Evolutionary conservation across 139 green algal species (phyloP).

Genomic region (Pedinophyceae sp.): DNA sequence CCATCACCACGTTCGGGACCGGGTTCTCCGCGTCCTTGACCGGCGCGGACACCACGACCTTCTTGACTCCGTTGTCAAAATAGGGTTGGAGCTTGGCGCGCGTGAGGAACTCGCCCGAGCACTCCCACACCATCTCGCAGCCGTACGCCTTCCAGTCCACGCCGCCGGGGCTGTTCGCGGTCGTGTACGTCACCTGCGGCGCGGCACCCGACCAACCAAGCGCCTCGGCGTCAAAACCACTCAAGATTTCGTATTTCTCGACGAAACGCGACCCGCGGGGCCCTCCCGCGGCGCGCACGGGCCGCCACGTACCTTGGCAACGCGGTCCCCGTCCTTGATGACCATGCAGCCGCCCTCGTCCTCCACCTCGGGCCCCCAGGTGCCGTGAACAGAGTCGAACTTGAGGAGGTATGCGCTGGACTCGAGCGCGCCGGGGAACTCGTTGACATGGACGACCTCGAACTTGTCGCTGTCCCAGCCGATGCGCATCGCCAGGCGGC

Average conservation of each 20-base stretch:
- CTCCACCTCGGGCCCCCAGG: conserved; percentile 20
- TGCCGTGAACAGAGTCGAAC: conserved; percentile 59
- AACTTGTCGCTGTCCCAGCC: conserved; percentile 31
- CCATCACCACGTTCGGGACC: conserved; percentile 67
- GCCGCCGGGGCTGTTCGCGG: conserved; percentile 14
- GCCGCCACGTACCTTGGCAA: too few relatives aligned
- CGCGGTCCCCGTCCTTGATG: background rate
- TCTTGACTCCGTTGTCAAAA: conserved; percentile 41
- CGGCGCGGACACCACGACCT: conserved; percentile 60
- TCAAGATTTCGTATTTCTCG: background rate
- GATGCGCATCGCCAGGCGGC: conserved; percentile 20
- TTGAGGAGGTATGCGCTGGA: conserved; percentile 59
- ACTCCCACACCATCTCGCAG: conserved; percentile 45
- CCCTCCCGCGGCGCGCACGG: too few relatives aligned
- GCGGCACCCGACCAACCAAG: background rate
- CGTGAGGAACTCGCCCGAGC: conserved; percentile 50
- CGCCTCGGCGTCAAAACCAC: background rate
- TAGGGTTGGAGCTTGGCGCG: conserved; percentile 38
- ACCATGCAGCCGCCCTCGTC: conserved; percentile 17
- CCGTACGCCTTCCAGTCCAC: conserved; percentile 15
- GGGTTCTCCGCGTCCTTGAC: conserved; percentile 52
- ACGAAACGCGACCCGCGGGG: too few relatives aligned
- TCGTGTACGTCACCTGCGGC: conserved; percentile 36
- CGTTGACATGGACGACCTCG: conserved; percentile 64
- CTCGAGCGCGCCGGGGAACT: conserved; percentile 34